Evolutionary conservation across 345 rosid genomes (phyloP), one percentile per base, ranked within the genome.

Genomic region (Salix dunnii): DNA sequence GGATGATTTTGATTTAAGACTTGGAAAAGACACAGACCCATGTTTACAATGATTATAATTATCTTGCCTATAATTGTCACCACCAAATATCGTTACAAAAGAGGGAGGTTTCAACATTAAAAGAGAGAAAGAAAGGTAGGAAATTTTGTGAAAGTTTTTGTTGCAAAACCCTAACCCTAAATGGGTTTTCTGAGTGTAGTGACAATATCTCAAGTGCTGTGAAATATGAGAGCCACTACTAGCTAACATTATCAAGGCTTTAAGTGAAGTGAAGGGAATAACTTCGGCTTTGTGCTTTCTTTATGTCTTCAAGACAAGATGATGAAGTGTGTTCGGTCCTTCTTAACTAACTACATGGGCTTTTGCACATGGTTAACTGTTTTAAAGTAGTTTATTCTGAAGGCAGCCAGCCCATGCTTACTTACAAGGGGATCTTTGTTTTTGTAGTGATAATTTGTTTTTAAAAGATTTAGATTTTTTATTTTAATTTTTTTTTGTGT

Each of bases 171-270:
- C 91, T 71, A 87, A 84, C 20, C 92, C 86, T 25, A 65, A 9
- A 25, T 46, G 20, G 61, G 7, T 68, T 13, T 8, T 4, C 3
- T 5, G 58, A 14, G 35, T 82, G 72, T 48, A 81, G 85, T 78
- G 80, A 67, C 79, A 83, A 61, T 86, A 90, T 36, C 89, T 82
- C 2, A 90, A 76, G 83, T 87, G 91, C 46, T 82, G 93, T 40
- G 90, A 84, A 62, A 88, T 86, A 76, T 94, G 93, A 78, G 84
- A 91, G 75, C 94, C 90, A 70, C 97, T 85, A 53, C 97, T 86
- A 60, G 88, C 78, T 83, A 89, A 76, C 96, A 94, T 90, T 42
- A 71, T 71, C 68, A 65, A 73, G 4, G 3, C 4, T 6, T 49
- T 5, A 27, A 27, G 25, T 35, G 36, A 17, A 38, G 31, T 1